phyloP scores from a whole-genome alignment of 2,329 filamentous ascomycete genomes.

The Microcyclosporella mali region DNA sequence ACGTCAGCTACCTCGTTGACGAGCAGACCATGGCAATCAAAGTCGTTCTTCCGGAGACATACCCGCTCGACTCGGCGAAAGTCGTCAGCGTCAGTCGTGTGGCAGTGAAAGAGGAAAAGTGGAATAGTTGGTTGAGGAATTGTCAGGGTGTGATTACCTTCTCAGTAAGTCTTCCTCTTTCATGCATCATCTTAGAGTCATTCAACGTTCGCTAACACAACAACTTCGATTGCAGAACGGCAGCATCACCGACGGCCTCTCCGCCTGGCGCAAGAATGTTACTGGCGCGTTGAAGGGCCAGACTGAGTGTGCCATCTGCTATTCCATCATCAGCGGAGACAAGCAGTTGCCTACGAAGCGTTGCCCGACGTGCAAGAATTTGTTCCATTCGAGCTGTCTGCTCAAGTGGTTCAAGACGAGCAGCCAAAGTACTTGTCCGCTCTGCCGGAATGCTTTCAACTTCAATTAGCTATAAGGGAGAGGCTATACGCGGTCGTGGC shows the following conservation, averaged over 20 bases:
- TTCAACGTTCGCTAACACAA: too few relatives aligned
- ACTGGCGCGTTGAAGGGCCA: slow-evolving; percentile 84
- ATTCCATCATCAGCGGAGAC: slow-evolving; percentile 84
- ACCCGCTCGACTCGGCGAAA: slow-evolving; percentile 71
- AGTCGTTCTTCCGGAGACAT: slow-evolving; percentile 73
- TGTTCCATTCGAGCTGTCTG: slow-evolving; percentile 83
- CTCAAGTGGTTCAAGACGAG: slow-evolving; percentile 97
- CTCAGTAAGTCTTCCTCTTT: slow-evolving; percentile 46
- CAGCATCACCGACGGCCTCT: slow-evolving; percentile 77
- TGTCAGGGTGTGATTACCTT: slow-evolving; percentile 92
- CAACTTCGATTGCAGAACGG: slow-evolving; percentile 56
- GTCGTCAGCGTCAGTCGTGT: slow-evolving; percentile 77
- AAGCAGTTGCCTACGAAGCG: slow-evolving; percentile 86
- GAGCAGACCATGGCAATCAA: slow-evolving; percentile 76
- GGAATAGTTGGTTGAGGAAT: slow-evolving; percentile 82
- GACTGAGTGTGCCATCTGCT: slow-evolving; percentile 83
- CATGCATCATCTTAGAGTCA: too few relatives aligned
- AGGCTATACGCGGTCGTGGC: too few relatives aligned
- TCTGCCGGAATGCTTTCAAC: slow-evolving; percentile 84
- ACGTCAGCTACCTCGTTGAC: slow-evolving; percentile 79
- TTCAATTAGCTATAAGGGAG: too few relatives aligned
- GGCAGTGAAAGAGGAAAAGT: slow-evolving; percentile 82
- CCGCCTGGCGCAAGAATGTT: slow-evolving; percentile 81
- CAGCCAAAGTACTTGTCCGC: slow-evolving; percentile 82
- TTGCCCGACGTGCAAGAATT: slow-evolving; percentile 86